A percentile compares a stretch with the other conserved stretches of the same genome.
Conservation (phyloP, 192 early-diverging fungal species). For the Geranomyces variabilis region DNA sequence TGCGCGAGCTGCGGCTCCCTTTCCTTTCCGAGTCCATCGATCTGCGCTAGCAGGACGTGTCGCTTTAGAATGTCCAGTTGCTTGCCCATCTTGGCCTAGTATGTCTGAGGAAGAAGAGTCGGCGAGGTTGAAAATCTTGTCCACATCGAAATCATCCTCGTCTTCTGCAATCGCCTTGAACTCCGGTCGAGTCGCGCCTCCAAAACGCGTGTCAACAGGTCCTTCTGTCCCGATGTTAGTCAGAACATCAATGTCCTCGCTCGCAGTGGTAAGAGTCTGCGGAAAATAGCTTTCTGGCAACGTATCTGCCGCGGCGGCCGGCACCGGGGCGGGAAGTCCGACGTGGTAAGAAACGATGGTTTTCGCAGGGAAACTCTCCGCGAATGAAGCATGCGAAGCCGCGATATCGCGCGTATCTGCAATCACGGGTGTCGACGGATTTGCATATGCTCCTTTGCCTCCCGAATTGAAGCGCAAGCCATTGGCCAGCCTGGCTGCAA, state of each 20-base stretch:
- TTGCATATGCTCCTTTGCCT: background rate
- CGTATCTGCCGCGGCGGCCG: conserved; percentile 1
- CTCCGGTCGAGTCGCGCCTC: background rate
- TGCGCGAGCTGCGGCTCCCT: background rate
- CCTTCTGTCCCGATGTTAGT: conserved; percentile 5
- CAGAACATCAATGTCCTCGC: conserved; percentile 26
- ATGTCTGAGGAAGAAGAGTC: background rate
- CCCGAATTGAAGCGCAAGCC: background rate
- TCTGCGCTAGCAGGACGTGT: background rate
- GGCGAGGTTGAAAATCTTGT: conserved; percentile 1
- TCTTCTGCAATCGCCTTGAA: background rate
- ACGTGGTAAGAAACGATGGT: background rate
- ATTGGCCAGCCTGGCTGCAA: conserved; percentile 10
- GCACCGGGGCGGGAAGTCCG: conserved; percentile 23
- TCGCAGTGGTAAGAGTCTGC: conserved; percentile 21
- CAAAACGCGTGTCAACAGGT: background rate
- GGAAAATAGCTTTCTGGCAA: conserved; percentile 26
- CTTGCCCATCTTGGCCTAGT: background rate
- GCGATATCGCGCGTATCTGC: background rate
- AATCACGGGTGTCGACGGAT: background rate
- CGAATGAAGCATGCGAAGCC: conserved; percentile 14
- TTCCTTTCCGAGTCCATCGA: background rate
- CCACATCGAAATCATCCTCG: conserved; percentile 16
- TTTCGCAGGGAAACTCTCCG: conserved; percentile 12
- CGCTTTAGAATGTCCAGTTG: background rate